phyloP scores from a whole-genome alignment of 805 yeast genomes.

The Yarrowia sp. region DNA sequence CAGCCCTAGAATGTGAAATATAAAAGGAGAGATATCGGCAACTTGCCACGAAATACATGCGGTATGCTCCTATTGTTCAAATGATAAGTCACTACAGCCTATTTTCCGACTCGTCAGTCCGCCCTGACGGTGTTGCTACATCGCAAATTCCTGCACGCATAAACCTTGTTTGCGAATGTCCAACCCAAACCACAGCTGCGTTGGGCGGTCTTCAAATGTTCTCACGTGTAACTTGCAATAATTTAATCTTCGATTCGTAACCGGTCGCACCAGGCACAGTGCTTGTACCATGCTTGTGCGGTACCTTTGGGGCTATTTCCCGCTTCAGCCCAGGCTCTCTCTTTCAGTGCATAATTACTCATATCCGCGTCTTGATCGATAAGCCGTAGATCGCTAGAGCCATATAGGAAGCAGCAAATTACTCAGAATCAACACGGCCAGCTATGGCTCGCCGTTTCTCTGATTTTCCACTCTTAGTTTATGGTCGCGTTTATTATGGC shows the following conservation, averaged over 20 bases:
- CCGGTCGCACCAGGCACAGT: neutral
- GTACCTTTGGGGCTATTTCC: no score
- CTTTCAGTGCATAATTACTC: no score
- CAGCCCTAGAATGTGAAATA: neutral
- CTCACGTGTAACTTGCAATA: constrained; percentile 6
- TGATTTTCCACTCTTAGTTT: no score
- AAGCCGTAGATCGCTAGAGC: no score
- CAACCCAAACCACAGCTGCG: neutral
- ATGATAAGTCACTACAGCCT: neutral
- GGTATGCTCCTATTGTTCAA: neutral
- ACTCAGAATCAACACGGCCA: no score
- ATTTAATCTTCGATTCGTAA: neutral
- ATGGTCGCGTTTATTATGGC: no score
- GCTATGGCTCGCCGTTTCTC: no score
- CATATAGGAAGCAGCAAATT: no score
- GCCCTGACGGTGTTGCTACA: constrained; percentile 15
- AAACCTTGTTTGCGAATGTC: neutral
- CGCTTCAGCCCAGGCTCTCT: no score
- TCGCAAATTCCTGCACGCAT: constrained; percentile 20
- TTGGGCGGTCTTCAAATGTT: neutral
- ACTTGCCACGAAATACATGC: neutral
- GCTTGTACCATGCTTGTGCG: neutral
- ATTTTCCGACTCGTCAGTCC: neutral
- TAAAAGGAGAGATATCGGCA: neutral
- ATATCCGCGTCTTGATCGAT: no score